Percentiles rank a stretch among this genome's conserved stretches.
phyloP scores from a whole-genome alignment of 495 filamentous ascomycete species.

The Aspergillus sparsus region DNA sequence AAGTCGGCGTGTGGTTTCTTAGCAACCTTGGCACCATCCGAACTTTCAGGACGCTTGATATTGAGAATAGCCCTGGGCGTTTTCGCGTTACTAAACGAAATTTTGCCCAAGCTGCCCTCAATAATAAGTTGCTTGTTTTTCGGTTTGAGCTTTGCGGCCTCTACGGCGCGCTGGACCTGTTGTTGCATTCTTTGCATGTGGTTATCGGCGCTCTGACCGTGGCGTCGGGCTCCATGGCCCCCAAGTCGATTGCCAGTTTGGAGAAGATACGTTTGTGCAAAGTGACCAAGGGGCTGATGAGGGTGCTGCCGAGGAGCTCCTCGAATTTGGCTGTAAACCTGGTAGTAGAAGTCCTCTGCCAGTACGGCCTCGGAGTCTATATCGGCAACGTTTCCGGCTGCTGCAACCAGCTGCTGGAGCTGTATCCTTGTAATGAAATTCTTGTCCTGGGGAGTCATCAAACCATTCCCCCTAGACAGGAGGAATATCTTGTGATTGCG shows the following conservation, averaged over 20 bases:
- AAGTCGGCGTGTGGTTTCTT: constrained; percentile 49
- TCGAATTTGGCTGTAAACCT: constrained; percentile 91
- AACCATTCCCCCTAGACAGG: constrained; percentile 87
- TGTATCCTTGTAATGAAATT: constrained; percentile 99
- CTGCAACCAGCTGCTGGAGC: constrained; percentile 90
- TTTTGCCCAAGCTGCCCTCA: constrained; percentile 97
- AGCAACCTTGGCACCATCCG: constrained; percentile 48
- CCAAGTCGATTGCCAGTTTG: constrained; percentile 82
- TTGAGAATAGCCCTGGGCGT: constrained; percentile 92
- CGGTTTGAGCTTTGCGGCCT: constrained; percentile 93
- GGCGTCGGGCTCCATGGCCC: constrained; percentile 60
- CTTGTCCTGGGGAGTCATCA: constrained; percentile 99
- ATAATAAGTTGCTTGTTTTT: constrained; percentile 99
- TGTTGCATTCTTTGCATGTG: constrained; percentile 99
- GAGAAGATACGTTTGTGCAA: constrained; percentile 96
- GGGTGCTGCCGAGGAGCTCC: constrained; percentile 84
- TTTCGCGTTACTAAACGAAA: constrained; percentile 97
- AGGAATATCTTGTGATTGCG: constrained; percentile 97
- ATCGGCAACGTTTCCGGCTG: constrained; percentile 82
- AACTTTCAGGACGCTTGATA: constrained; percentile 83
- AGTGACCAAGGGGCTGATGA: constrained; percentile 87
- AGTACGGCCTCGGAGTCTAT: constrained; percentile 75
- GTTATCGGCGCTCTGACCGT: constrained; percentile 80
- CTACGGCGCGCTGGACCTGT: constrained; percentile 94
- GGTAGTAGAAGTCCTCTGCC: constrained; percentile 96